phyloP scores from a whole-genome alignment of 352 stramenopile species.

The Saprolegnia parasitica region DNA sequence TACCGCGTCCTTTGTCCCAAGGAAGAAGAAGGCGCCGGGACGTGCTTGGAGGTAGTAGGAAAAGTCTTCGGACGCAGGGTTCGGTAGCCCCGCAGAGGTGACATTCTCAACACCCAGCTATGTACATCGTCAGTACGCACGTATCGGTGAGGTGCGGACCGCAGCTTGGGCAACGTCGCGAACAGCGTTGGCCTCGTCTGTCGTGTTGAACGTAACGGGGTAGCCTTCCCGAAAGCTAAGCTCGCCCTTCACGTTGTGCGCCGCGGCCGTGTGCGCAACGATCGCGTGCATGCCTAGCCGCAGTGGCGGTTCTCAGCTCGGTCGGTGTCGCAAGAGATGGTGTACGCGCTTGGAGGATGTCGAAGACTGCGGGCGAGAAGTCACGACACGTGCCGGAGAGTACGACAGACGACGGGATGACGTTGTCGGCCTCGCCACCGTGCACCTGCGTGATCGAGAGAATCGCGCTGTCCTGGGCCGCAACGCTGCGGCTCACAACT shows the following conservation, averaged over 20 bases:
- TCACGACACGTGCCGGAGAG: slow-evolving; percentile 90
- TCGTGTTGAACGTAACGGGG: slow-evolving; percentile 66
- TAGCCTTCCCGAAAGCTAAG: slow-evolving; percentile 70
- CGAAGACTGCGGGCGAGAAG: slow-evolving; percentile 83
- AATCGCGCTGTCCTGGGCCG: slow-evolving; percentile 89
- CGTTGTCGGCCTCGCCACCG: slow-evolving; percentile 91
- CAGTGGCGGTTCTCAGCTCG: no score
- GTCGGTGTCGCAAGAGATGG: neutral
- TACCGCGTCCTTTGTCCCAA: slow-evolving; percentile 65
- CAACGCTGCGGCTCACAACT: slow-evolving; percentile 85
- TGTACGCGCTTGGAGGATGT: slow-evolving; percentile 67
- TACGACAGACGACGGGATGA: slow-evolving; percentile 84
- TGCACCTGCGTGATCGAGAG: slow-evolving; percentile 89
- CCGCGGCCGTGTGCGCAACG: slow-evolving; percentile 70
- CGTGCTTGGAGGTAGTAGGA: slow-evolving; percentile 81
- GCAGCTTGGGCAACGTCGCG: slow-evolving; percentile 70
- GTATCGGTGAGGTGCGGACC: slow-evolving; percentile 27
- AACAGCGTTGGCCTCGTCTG: slow-evolving; percentile 65
- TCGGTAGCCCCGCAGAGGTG: slow-evolving; percentile 67
- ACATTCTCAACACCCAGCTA: slow-evolving; percentile 46
- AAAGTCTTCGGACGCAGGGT: slow-evolving; percentile 95
- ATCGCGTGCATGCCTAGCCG: slow-evolving; percentile 64
- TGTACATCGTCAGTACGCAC: neutral
- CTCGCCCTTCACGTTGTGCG: slow-evolving; percentile 63
- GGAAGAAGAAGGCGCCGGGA: slow-evolving; percentile 82